These are phyloP conservation scores for Pisolithus tinctorius DNA, from an alignment of 768 basidiomycete genomes.

Conservation along the genomic window DNA sequence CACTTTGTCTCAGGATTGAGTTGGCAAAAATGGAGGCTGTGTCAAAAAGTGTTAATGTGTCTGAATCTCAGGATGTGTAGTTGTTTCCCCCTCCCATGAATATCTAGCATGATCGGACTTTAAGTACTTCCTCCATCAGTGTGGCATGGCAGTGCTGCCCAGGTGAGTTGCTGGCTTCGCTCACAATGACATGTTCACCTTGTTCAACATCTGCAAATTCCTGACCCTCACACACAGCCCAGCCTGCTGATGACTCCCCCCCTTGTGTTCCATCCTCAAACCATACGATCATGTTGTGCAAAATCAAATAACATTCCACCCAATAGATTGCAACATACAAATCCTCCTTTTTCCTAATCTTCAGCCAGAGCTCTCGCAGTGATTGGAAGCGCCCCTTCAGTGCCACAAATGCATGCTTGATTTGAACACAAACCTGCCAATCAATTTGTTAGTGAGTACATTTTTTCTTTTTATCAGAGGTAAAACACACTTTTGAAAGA, in stretches of 20 bases:
- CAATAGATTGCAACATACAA: background rate
- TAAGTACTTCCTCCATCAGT: too few species aligned
- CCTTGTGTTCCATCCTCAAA: background rate
- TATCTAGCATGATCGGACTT: too few species aligned
- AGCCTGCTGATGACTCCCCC: background rate
- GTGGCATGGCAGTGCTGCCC: background rate
- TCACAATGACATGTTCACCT: background rate
- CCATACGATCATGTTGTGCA: slow-evolving; percentile 3
- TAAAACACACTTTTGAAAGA: background rate
- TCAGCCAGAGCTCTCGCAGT: background rate
- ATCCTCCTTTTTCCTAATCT: background rate
- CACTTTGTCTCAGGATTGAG: background rate
- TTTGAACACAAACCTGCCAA: background rate
- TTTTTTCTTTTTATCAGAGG: background rate
- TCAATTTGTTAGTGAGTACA: too few species aligned
- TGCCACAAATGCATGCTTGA: slow-evolving; percentile 2
- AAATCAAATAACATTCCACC: background rate
- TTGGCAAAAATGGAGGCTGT: background rate
- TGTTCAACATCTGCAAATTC: background rate
- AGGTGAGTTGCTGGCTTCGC: background rate
- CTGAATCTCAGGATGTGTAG: too few species aligned
- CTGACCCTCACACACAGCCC: background rate
- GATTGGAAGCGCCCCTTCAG: slow-evolving; percentile 1
- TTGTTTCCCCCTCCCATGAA: too few species aligned
- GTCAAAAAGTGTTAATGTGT: too few species aligned